A percentile compares a stretch with the other conserved stretches of the same genome.
These are phyloP conservation scores for Alternaria conjuncta DNA, from an alignment of 2,329 filamentous ascomycete species.

Conservation along the genomic window DNA sequence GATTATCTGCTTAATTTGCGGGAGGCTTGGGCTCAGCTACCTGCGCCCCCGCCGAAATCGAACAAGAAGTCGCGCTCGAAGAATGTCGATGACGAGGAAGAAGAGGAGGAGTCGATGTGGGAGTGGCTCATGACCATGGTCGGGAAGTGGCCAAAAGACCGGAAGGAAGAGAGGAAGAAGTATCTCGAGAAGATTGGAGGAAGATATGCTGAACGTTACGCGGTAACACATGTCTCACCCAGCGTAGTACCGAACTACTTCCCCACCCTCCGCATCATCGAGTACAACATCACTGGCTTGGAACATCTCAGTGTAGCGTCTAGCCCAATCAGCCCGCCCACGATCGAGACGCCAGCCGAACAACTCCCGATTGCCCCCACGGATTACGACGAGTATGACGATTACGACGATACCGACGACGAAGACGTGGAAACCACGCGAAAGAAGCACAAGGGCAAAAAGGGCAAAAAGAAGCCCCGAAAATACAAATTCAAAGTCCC, in stretches of 20 bases:
- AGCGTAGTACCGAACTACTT: conserved; percentile 94
- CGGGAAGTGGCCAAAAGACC: conserved; percentile 17
- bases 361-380: conserved; percentile 15
- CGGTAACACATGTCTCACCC: conserved; percentile 78
- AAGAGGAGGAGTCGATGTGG: conserved; percentile 30
- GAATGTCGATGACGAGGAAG: conserved; percentile 17
- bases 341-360: neutral
- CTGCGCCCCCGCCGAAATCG: conserved; percentile 50
- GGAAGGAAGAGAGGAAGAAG: conserved; percentile 58
- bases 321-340: neutral
- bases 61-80: conserved; percentile 23
- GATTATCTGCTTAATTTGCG: conserved; percentile 83
- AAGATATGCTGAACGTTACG: conserved; percentile 82
- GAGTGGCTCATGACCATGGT: conserved; percentile 25
- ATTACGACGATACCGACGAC: conserved; percentile 19
- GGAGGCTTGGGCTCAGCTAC: conserved; percentile 77
- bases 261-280: conserved; percentile 85
- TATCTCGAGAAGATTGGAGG: conserved; percentile 76
- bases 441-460: conserved; percentile 60
- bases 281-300: conserved; percentile 88
- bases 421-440: conserved; percentile 54
- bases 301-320: conserved; percentile 54
- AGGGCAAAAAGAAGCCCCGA: conserved; percentile 38
- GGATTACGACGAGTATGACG: conserved; percentile 11
- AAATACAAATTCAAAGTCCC: conserved; percentile 64